A percentile compares a stretch with the other conserved stretches of the same genome.
These are phyloP conservation scores for Fusarium xyrophilum DNA, from an alignment of 2,329 filamentous ascomycete genomes.

Conservation along the genomic window DNA sequence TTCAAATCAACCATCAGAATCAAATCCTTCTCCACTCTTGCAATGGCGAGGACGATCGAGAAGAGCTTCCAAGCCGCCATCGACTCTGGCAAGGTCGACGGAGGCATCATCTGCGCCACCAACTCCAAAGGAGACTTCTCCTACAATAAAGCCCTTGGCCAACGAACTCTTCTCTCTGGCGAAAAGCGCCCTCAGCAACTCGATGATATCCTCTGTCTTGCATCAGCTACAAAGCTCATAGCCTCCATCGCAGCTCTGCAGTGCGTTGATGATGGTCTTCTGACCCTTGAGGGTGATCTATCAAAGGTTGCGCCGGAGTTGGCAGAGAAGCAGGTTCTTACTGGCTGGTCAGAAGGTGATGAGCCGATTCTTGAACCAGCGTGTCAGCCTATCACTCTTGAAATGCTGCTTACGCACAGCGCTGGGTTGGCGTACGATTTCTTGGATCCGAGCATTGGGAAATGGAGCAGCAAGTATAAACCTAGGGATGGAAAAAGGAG, in stretches of 20 bases:
- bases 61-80: constrained; percentile 50
- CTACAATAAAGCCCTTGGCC: constrained; percentile 50
- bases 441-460: constrained; percentile 45
- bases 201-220: constrained; percentile 48
- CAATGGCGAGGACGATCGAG: constrained; percentile 47
- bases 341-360: constrained; percentile 52
- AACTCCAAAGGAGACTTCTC: constrained; percentile 49
- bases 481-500: constrained; percentile 15
- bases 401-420: constrained; percentile 60
- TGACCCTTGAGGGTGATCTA: constrained; percentile 56
- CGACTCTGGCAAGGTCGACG: constrained; percentile 52
- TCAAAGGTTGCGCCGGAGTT: constrained; percentile 56
- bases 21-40: background rate
- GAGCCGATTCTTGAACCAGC: constrained; percentile 48
- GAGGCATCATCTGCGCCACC: constrained; percentile 52
- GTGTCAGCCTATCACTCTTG: constrained; percentile 53
- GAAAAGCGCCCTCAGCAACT: constrained; percentile 48
- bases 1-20: accelerated
- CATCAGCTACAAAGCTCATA: constrained; percentile 54
- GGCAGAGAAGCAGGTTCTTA: constrained; percentile 54
- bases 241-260: constrained; percentile 61
- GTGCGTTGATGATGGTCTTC: constrained; percentile 59
- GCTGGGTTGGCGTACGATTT: constrained; percentile 57
- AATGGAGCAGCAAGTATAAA: constrained; percentile 46
- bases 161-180: constrained; percentile 50